Evolutionary conservation across 345 rosid species (phyloP), one percentile per base, ranked within the genome.

Genomic region (Laguncularia racemosa): DNA sequence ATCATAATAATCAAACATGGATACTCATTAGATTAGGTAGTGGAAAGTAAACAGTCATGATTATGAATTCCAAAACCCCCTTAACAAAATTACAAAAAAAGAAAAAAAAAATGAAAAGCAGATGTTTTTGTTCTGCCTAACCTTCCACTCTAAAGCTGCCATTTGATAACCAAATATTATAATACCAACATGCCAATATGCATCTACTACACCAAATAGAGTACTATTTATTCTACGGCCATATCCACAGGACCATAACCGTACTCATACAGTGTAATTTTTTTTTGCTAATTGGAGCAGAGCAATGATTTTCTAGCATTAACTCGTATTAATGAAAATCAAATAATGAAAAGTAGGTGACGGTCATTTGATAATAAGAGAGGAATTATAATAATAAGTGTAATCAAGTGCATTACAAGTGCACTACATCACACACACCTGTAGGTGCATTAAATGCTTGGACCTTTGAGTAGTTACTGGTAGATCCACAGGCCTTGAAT

Each of bases 11-110:
- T 55, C 48, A 28, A 48, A 50, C 20, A 17, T 16, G 43, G 18
- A 53, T 59, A n/a, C 71, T 74, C 65, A 67, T 78, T 63, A 64
- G 70, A 61, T 74, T 69, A 65, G 76, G 78, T 62, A 57, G 68
- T 26, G 55, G 71, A 67, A 75, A 78, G 80, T 62, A 62, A 62
- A 58, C 63, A n/a, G 58, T 43, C 64, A 62, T 72, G 72, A 67
- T 65, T 54, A 57, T 50, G 20, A 63, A 68, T 56, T 19, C 50
- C 33, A 59, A 53, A 45, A 66, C 40, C 40, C 40, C 40, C 40
- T 1, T 2, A 23, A 23, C 2, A 23, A 23, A 23, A 33, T 9
- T 33, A 6, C 40, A 33, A 33, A 33, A 33, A 2, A 33, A 33
- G 40, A 5, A 23, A 23, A 23, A 23, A 23, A 23, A 23, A 23